Percentiles rank a stretch among this genome's conserved stretches.
Evolutionary conservation across 257 asterid species (phyloP).

Genomic region (Scutellaria barbata): DNA sequence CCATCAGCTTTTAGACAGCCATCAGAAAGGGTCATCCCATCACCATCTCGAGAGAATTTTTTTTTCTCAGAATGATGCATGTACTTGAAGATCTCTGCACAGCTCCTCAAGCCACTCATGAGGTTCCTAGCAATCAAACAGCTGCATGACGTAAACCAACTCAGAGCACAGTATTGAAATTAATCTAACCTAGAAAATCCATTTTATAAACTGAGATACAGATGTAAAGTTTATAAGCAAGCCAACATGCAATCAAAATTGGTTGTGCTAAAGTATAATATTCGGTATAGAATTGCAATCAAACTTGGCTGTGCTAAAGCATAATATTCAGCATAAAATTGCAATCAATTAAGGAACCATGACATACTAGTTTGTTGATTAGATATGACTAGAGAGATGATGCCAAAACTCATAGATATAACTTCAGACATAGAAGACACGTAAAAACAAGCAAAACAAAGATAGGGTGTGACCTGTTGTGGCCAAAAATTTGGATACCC

Average conservation of each 20-base stretch:
- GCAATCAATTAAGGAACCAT: conserved; percentile 12
- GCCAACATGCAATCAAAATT: conserved; percentile 13
- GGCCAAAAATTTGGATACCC: conserved; percentile 88
- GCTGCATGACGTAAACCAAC: conserved; percentile 58
- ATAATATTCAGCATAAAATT: conserved; percentile 13
- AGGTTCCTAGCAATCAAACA: conserved; percentile 93
- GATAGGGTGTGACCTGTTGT: conserved; percentile 68
- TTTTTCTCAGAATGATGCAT: conserved; percentile 76
- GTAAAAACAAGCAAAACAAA: conserved; percentile 29
- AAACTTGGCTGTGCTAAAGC: conserved; percentile 22
- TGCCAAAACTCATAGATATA: neutral
- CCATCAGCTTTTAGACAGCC: conserved; percentile 71
- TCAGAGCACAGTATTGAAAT: conserved; percentile 33
- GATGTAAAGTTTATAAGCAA: neutral
- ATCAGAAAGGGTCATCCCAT: conserved; percentile 55
- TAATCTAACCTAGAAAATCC: conserved; percentile 23
- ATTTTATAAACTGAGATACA: conserved; percentile 8
- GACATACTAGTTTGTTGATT: conserved; percentile 17
- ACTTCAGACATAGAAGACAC: conserved; percentile 8
- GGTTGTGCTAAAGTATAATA: conserved; percentile 27
- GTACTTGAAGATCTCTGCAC: conserved; percentile 75
- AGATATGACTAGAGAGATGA: conserved; percentile 25
- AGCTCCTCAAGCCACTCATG: conserved; percentile 81
- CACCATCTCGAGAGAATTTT: conserved; percentile 52
- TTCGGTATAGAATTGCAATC: conserved; percentile 15